These are phyloP conservation scores for Piedraia hortae DNA, from an alignment of 2,329 filamentous ascomycete species.

Conservation along the genomic window DNA sequence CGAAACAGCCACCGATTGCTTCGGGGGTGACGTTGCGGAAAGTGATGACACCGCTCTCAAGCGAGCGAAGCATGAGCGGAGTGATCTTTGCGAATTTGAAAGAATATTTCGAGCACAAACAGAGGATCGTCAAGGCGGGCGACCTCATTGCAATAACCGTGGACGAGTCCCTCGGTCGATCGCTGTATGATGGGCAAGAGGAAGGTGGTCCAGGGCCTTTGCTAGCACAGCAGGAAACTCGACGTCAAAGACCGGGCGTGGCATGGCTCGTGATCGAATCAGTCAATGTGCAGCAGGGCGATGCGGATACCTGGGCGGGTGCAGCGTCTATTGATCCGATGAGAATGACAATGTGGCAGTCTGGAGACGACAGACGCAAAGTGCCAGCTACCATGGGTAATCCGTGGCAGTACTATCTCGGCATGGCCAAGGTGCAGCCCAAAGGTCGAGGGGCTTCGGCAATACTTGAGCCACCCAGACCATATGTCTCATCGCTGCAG, in stretches of 20 bases:
- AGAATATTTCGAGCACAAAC: slow-evolving; percentile 58
- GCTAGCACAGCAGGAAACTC: slow-evolving; percentile 5
- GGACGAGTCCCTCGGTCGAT: slow-evolving; percentile 58
- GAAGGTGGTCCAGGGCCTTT: slow-evolving; percentile 25
- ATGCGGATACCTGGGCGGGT: slow-evolving; percentile 53
- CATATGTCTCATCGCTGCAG: slow-evolving; percentile 19
- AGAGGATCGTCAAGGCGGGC: slow-evolving; percentile 57
- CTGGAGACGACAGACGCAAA: slow-evolving; percentile 59
- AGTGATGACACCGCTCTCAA: slow-evolving; percentile 66
- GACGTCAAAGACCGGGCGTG: slow-evolving; percentile 21
- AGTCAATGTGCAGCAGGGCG: slow-evolving; percentile 25
- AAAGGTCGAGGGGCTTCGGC: slow-evolving; percentile 12
- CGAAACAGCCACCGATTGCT: slow-evolving; percentile 29
- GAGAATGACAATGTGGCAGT: slow-evolving; percentile 71
- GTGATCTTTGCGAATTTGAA: slow-evolving; percentile 70
- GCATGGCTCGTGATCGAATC: slow-evolving; percentile 86
- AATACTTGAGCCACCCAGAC: slow-evolving; percentile 14
- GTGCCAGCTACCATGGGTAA: slow-evolving; percentile 50
- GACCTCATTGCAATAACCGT: slow-evolving; percentile 76
- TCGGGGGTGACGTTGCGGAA: slow-evolving; percentile 71
- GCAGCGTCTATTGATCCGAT: slow-evolving; percentile 65
- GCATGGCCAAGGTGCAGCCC: slow-evolving; percentile 31
- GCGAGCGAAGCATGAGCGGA: slow-evolving; percentile 60
- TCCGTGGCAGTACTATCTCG: slow-evolving; percentile 75
- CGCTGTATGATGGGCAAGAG: slow-evolving; percentile 56